Percentiles rank a stretch among this genome's conserved stretches.
phyloP scores from a whole-genome alignment of 345 rosid species.

The Limnanthes douglasii region DNA sequence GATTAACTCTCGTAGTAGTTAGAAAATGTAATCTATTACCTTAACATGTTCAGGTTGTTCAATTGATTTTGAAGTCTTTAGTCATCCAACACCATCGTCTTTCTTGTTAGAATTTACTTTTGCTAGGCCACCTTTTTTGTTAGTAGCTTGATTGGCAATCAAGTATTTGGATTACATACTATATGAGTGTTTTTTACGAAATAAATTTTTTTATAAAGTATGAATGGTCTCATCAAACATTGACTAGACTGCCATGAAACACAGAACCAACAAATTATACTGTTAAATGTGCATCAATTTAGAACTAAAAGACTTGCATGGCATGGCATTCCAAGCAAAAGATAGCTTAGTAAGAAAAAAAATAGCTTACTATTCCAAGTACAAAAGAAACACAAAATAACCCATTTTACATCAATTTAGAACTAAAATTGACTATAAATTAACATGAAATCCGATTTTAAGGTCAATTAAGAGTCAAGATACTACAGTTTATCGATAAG shows the following conservation, averaged over 20 bases:
- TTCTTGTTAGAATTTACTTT: slow-evolving; percentile 59
- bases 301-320: slow-evolving; percentile 94
- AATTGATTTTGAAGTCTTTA: slow-evolving; percentile 37
- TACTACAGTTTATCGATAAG: background rate
- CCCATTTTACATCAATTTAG: slow-evolving; percentile 1
- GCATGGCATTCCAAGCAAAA: slow-evolving; percentile 6
- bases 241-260: no score
- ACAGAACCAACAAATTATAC: slow-evolving; percentile 12
- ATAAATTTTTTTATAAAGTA: no score
- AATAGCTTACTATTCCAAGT: slow-evolving; percentile 2
- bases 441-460: no score
- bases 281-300: slow-evolving; percentile 64
- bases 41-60: slow-evolving; percentile 81
- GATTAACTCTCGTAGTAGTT: background rate
- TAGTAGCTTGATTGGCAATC: slow-evolving; percentile 24
- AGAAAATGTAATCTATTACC: slow-evolving; percentile 19
- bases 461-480: background rate
- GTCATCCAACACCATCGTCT: slow-evolving; percentile 55
- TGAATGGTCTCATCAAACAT: no score
- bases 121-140: slow-evolving; percentile 49
- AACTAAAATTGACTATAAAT: no score
- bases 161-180: slow-evolving; percentile 4
- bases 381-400: background rate
- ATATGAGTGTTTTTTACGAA: slow-evolving; percentile 1
- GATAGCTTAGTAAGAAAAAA: no score